Conservation (phyloP, 257 asterid species). For the Petunia axillaris region DNA sequence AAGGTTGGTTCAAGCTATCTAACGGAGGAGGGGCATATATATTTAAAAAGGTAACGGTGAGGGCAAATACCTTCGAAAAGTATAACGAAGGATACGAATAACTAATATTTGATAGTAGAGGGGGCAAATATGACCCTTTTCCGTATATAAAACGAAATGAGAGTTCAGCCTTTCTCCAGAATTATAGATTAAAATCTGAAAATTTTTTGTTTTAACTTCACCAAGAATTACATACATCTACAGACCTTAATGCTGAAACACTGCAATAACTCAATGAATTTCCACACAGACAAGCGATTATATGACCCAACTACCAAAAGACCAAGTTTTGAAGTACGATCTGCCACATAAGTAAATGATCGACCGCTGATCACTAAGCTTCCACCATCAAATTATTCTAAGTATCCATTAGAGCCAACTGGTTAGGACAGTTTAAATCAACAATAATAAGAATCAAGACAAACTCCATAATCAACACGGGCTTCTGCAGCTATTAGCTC, state of each 20-base stretch:
- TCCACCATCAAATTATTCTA: not conserved
- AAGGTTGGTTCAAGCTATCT: too few relatives aligned
- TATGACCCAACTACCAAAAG: too few relatives aligned
- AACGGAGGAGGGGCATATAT: too few relatives aligned
- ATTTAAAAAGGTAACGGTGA: too few relatives aligned
- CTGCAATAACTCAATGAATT: not conserved
- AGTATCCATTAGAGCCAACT: not conserved
- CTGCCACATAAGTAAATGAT: too few relatives aligned
- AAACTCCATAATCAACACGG: not conserved
- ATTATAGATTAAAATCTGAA: not conserved
- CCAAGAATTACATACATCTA: too few relatives aligned
- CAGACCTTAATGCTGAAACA: not conserved
- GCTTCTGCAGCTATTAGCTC: constrained; percentile 2
- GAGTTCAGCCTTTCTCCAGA: not conserved
- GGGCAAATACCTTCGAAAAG: too few relatives aligned
- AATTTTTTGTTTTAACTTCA: too few relatives aligned
- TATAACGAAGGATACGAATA: too few relatives aligned
- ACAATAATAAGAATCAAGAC: not conserved
- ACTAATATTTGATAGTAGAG: too few relatives aligned
- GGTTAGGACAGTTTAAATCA: not conserved
- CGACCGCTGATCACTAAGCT: not conserved
- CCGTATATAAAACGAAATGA: not conserved
- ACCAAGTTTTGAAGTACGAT: too few relatives aligned
- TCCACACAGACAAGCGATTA: not conserved
- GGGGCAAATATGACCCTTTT: too few relatives aligned